phyloP scores from a whole-genome alignment of 768 basidiomycete species.

The Rhizopogon vulgaris region DNA sequence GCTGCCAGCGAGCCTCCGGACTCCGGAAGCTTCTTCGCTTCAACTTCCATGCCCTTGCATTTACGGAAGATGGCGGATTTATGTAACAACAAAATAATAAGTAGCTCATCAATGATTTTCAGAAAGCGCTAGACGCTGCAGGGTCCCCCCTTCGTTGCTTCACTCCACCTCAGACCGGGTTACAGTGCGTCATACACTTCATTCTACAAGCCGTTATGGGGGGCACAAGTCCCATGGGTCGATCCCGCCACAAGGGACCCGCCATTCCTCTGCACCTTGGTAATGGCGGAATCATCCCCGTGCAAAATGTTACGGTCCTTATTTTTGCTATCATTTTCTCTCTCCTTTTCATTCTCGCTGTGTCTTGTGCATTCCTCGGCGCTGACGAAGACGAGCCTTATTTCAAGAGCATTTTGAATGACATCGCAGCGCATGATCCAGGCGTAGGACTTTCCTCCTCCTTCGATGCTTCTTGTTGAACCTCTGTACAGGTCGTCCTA shows the following conservation, averaged over 20 bases:
- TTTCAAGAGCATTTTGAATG: conserved; percentile 35
- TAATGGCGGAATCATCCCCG: conserved; percentile 18
- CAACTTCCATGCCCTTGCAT: too few species aligned
- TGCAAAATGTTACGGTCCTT: conserved; percentile 21
- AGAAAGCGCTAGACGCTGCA: too few species aligned
- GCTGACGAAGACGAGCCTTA: conserved; percentile 34
- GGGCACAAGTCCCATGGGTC: conserved; percentile 8
- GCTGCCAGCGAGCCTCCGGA: too few species aligned
- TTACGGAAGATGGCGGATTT: too few species aligned
- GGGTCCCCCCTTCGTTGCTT: too few species aligned
- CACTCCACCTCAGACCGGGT: too few species aligned
- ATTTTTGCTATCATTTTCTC: conserved; percentile 38
- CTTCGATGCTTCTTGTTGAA: background rate
- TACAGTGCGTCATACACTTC: background rate
- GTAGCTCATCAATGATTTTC: too few species aligned
- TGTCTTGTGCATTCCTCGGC: conserved; percentile 46
- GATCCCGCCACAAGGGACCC: conserved; percentile 1
- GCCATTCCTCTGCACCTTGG: background rate
- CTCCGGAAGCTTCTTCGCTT: too few species aligned
- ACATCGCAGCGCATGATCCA: conserved; percentile 34
- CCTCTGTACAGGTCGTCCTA: conserved; percentile 39
- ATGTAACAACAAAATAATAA: too few species aligned
- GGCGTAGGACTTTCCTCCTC: conserved; percentile 32
- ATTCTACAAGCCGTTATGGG: conserved; percentile 10
- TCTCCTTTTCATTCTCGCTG: conserved; percentile 39